Conservation (phyloP, 2,329 filamentous ascomycete genomes). For the Nemania serpens region DNA sequence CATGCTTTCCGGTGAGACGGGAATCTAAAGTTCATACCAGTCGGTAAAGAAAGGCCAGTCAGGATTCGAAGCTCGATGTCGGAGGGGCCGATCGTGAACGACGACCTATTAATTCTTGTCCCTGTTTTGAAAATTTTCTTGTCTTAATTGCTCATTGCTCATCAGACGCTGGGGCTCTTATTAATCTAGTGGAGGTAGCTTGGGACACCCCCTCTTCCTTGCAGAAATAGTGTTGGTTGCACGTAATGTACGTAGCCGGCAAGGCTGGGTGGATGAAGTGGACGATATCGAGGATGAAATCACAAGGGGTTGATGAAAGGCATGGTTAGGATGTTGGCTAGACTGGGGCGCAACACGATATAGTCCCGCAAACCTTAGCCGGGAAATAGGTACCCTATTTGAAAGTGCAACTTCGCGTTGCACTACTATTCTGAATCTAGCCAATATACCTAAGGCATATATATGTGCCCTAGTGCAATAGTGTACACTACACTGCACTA, state of each 20-base stretch:
- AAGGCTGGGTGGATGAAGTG: slow-evolving; percentile 5
- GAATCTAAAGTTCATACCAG: background rate
- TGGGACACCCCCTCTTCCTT: background rate
- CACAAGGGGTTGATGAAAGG: background rate
- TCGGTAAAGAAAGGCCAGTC: background rate
- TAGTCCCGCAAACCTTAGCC: background rate
- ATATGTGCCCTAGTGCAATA: too few species aligned
- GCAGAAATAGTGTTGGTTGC: background rate
- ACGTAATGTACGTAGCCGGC: background rate
- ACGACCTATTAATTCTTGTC: background rate
- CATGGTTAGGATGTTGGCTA: too few species aligned
- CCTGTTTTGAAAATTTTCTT: background rate
- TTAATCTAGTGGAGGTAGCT: background rate
- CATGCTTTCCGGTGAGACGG: slow-evolving; percentile 48
- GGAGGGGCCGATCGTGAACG: slow-evolving; percentile 8
- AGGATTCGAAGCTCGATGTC: slow-evolving; percentile 3
- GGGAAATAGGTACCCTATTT: slow-evolving; percentile 2
- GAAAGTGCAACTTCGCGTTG: background rate
- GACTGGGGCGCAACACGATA: too few species aligned
- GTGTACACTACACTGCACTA: too few species aligned
- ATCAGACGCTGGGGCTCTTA: background rate
- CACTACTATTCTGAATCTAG: too few species aligned
- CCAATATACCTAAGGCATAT: too few species aligned
- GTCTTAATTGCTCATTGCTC: background rate
- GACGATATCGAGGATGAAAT: background rate